These are phyloP conservation scores for Botrytis elliptica DNA, from an alignment of 2,329 filamentous ascomycete species.

Conservation along the genomic window DNA sequence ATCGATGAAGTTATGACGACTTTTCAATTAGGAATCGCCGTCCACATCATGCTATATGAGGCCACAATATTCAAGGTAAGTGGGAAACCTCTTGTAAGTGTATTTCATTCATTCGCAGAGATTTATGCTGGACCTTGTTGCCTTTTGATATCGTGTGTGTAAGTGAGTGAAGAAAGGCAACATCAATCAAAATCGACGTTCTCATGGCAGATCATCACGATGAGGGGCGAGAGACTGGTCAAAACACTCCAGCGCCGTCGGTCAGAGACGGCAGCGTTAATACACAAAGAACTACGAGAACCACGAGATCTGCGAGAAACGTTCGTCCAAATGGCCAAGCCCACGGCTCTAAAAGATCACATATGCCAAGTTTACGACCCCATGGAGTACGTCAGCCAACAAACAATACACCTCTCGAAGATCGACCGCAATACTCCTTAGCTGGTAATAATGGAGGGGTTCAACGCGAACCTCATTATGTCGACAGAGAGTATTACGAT, in stretches of 20 bases:
- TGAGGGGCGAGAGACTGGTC: background rate
- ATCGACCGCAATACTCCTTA: slow-evolving; percentile 12
- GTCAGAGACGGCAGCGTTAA: slow-evolving; percentile 8
- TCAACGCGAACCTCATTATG: slow-evolving; percentile 19
- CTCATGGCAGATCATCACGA: slow-evolving; percentile 10
- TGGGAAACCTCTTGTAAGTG: background rate
- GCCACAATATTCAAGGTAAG: background rate
- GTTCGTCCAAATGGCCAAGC: slow-evolving; percentile 2
- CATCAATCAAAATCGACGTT: background rate
- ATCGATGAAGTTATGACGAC: background rate
- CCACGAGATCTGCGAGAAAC: background rate
- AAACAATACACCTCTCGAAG: background rate
- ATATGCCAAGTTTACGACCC: background rate
- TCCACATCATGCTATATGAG: background rate
- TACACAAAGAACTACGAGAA: slow-evolving; percentile 7
- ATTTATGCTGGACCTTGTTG: background rate
- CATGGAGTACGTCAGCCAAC: slow-evolving; percentile 4
- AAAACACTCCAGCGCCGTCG: background rate
- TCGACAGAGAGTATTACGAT: slow-evolving; percentile 26
- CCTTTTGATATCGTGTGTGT: background rate
- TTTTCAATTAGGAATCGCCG: background rate
- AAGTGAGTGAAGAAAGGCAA: background rate
- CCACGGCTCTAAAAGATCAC: slow-evolving; percentile 9
- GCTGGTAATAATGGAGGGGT: slow-evolving; percentile 7
- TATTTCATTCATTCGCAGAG: background rate